Conservation (phyloP, 2,329 filamentous ascomycete species). For the Cladophialophora psammophila region DNA sequence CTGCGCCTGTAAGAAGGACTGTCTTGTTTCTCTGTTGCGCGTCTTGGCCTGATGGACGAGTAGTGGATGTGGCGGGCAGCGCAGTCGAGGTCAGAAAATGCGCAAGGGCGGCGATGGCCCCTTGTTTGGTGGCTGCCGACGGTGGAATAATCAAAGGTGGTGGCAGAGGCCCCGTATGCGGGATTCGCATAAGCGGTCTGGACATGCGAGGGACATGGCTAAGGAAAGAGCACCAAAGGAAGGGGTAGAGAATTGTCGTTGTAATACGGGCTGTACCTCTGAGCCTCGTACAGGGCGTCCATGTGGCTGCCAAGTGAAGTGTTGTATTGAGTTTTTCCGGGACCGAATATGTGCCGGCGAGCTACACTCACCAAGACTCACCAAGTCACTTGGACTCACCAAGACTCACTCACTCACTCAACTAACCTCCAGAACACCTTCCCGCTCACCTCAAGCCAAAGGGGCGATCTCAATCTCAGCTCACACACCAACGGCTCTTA, state of each 20-base stretch:
- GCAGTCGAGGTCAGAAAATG: conserved; percentile 70
- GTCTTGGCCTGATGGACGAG: conserved; percentile 47
- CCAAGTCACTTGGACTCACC: no score
- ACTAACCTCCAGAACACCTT: neutral
- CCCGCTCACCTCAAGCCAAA: neutral
- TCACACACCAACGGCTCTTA: neutral
- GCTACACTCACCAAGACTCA: neutral
- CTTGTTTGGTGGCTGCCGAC: conserved; percentile 71
- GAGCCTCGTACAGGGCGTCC: neutral
- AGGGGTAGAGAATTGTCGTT: conserved; percentile 1
- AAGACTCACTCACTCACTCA: neutral
- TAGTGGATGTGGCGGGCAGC: conserved; percentile 47
- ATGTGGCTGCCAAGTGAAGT: neutral
- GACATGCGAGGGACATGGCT: conserved; percentile 61
- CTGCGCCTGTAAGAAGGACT: conserved; percentile 79
- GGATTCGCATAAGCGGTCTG: conserved; percentile 82
- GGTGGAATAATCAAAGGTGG: conserved; percentile 76
- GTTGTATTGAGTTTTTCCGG: neutral
- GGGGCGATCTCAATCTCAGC: neutral
- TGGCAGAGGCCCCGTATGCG: conserved; percentile 84
- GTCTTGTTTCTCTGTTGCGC: conserved; percentile 57
- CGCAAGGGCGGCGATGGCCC: conserved; percentile 78
- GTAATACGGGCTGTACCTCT: no score
- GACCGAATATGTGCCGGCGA: neutral
- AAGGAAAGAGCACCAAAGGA: conserved; percentile 13